Conservation (phyloP, 345 rosid genomes). For the Lumnitzera racemosa region DNA sequence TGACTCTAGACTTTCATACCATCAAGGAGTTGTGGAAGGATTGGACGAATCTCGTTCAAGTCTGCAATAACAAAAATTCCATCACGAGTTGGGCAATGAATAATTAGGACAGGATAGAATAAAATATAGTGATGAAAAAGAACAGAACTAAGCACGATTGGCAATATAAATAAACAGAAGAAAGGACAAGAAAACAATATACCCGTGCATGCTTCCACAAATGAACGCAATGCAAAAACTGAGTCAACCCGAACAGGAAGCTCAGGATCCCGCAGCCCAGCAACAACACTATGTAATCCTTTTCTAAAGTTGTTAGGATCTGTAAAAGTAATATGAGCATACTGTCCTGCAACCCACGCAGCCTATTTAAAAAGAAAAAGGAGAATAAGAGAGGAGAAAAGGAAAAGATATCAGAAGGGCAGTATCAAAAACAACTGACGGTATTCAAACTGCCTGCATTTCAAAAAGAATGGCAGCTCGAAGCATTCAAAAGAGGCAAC, state of each 20-base stretch:
- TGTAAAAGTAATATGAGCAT: slow-evolving; percentile 75
- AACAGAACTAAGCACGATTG: neutral
- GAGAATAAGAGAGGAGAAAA: too few relatives aligned
- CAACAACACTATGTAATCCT: slow-evolving; percentile 79
- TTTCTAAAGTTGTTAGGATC: slow-evolving; percentile 77
- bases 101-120: slow-evolving; percentile 1
- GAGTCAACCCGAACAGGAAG: slow-evolving; percentile 99
- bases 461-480: too few relatives aligned
- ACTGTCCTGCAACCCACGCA: slow-evolving; percentile 98
- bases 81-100: slow-evolving; percentile 5
- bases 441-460: too few relatives aligned
- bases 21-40: slow-evolving; percentile 93
- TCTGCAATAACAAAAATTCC: slow-evolving; percentile 38
- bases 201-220: slow-evolving; percentile 95
- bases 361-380: slow-evolving; percentile 34
- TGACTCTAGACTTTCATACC: slow-evolving; percentile 33
- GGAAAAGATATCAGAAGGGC: slow-evolving; percentile 1
- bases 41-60: slow-evolving; percentile 90
- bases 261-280: slow-evolving; percentile 89
- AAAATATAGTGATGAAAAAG: slow-evolving; percentile 3
- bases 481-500: too few relatives aligned
- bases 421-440: slow-evolving; percentile 7
- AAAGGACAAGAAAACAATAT: neutral
- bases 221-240: slow-evolving; percentile 88
- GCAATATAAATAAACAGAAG: too few relatives aligned